Evolutionary conservation across 2,329 filamentous ascomycete genomes (phyloP), one percentile per base, ranked within the genome.

Genomic region (Stachybotrys chlorohalonatus): DNA sequence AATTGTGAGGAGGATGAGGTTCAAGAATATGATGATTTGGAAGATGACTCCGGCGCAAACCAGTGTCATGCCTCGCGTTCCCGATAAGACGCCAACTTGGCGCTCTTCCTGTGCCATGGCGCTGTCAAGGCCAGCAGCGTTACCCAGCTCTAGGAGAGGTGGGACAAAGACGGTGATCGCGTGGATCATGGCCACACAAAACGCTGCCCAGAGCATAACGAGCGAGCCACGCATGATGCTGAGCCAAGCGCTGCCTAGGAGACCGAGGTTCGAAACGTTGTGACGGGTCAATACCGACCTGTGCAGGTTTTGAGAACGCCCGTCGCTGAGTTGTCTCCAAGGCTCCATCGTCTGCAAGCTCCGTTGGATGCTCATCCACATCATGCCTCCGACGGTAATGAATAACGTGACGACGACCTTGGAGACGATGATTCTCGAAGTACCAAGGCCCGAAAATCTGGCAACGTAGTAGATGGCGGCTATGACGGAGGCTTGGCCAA

Each of bases 291-390:
- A 16, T 9, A 9, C 13, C 15, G 46, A 47, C 7, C 3, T 16
- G 17, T 47, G 17, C 9, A 47, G n/a, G 2, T 2, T 8, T 8
- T 24, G 15, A 8, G 46, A 16, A 8, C 46, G 46, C 16, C 46
- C 46, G 9, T n/a, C n/a, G 15, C 15, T 24, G 15, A 54, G 31
- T n/a, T 49, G 32, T 11, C 52, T 30, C 52, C 52, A 54, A 1
- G 52, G 46, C 7, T 48, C 47, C 17, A 54, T 49, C 6, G 39
- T 31, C 47, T 54, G 52, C 9, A 54, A 31, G 31, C 49, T 42
- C 30, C 52, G 52, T 24, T 54, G 52, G 24, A 54, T 54, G 32
- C 47, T 54, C 6, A 49, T 50, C 52, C 52, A 54, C 52, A 54
- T 54, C 52, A 54, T 54, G 32, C 52, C 48, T 6, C 52, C 52